These are phyloP conservation scores for Marasmius tenuissimus DNA, from an alignment of 1,284 basidiomycete genomes.

Conservation along the genomic window DNA sequence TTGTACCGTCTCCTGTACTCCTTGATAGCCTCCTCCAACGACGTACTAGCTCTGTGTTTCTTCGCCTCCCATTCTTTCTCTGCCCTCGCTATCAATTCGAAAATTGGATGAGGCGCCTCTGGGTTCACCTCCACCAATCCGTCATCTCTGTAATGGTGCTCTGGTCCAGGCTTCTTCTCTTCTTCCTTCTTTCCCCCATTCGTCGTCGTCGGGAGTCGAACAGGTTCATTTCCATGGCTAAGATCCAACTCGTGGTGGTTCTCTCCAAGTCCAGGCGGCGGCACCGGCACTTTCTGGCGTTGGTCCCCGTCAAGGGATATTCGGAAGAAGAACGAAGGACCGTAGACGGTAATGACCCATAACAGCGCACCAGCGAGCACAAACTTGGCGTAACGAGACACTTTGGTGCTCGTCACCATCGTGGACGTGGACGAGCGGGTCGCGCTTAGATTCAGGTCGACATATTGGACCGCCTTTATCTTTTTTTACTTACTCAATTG, in stretches of 20 bases:
- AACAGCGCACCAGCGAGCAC: conserved; percentile 1
- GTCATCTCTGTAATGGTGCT: conserved; percentile 23
- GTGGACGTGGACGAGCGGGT: background rate
- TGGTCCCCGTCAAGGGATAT: conserved; percentile 3
- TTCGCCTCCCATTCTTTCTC: conserved; percentile 54
- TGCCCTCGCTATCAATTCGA: conserved; percentile 52
- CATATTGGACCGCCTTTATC: too few relatives aligned
- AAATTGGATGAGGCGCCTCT: conserved; percentile 49
- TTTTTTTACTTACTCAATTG: too few relatives aligned
- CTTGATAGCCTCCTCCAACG: conserved; percentile 50
- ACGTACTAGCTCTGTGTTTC: conserved; percentile 50
- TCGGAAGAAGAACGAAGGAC: conserved; percentile 8
- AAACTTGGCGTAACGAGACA: background rate
- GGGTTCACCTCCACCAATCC: conserved; percentile 39
- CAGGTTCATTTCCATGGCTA: background rate
- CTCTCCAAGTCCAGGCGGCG: background rate
- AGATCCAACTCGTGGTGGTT: background rate
- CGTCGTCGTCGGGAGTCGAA: background rate
- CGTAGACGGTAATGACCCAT: conserved; percentile 6
- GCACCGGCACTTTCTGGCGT: background rate
- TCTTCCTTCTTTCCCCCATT: background rate
- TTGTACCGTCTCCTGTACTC: conserved; percentile 55
- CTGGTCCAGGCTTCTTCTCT: background rate
- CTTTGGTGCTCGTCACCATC: background rate
- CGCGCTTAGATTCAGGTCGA: too few relatives aligned